A percentile compares a stretch with the other conserved stretches of the same genome.
Conservation (phyloP, 1,284 basidiomycete genomes). For the Cutaneotrichosporon spelunceum region DNA sequence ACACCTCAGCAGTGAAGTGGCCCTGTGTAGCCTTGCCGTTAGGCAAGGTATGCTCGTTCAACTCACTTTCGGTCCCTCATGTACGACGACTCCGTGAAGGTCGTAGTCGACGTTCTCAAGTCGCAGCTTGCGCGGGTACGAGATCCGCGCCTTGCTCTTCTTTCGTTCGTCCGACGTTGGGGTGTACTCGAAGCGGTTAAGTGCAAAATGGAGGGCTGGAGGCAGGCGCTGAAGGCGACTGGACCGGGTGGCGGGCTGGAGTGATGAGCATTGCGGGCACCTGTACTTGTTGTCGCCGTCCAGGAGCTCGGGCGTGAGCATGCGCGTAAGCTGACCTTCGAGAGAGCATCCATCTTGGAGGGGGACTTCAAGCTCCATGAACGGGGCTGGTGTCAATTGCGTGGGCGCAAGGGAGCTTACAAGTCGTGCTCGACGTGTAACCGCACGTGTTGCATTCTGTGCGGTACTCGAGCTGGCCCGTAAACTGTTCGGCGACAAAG, state of each 20-base stretch:
- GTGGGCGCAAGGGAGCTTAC: background rate
- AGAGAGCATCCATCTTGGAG: conserved; percentile 70
- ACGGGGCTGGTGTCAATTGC: conserved; percentile 48
- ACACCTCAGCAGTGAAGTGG: conserved; percentile 86
- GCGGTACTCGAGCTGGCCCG: conserved; percentile 73
- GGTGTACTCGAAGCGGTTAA: conserved; percentile 85
- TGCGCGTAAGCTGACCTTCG: conserved; percentile 63
- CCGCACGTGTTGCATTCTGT: conserved; percentile 70
- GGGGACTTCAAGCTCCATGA: conserved; percentile 80
- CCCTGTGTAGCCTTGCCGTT: conserved; percentile 74
- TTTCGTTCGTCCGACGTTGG: conserved; percentile 68
- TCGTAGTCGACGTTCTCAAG: conserved; percentile 58
- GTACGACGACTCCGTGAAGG: conserved; percentile 73
- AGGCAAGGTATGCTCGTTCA: too few relatives aligned
- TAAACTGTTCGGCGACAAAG: conserved; percentile 75
- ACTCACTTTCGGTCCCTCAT: conserved; percentile 63
- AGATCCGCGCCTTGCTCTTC: conserved; percentile 74
- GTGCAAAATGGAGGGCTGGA: conserved; percentile 76
- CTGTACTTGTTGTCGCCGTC: conserved; percentile 81
- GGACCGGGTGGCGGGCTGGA: conserved; percentile 73
- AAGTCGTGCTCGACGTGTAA: conserved; percentile 36
- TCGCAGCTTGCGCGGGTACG: conserved; percentile 72
- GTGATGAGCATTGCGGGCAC: conserved; percentile 66
- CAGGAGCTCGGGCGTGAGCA: conserved; percentile 66
- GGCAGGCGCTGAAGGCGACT: conserved; percentile 67